phyloP scores from a whole-genome alignment of 2,329 filamentous ascomycete species.

The Colletotrichum acutatum region DNA sequence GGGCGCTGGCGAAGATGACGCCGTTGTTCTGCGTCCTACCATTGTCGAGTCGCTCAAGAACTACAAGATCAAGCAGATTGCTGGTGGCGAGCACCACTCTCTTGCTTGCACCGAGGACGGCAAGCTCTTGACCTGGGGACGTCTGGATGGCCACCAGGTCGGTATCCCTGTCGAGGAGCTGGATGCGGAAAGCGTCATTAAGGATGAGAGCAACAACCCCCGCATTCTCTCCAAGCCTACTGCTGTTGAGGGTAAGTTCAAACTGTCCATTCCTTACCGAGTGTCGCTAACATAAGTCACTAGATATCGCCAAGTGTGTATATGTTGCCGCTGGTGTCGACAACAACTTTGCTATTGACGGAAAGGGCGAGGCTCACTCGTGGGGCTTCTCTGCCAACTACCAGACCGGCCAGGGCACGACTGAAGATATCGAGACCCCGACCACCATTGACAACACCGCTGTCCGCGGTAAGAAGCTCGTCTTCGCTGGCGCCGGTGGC shows the following conservation, averaged over 20 bases:
- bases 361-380: conserved; percentile 77
- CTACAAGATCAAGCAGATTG: conserved; percentile 73
- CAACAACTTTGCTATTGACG: conserved; percentile 78
- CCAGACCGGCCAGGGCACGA: conserved; percentile 80
- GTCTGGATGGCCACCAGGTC: conserved; percentile 63
- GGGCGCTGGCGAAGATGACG: conserved; percentile 74
- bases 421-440: conserved; percentile 82
- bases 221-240: conserved; percentile 78
- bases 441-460: conserved; percentile 88
- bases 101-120: conserved; percentile 68
- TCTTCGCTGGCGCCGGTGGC: conserved; percentile 86
- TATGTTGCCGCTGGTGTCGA: conserved; percentile 76
- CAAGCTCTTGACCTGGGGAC: conserved; percentile 70
- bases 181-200: conserved; percentile 68
- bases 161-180: conserved; percentile 68
- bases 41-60: conserved; percentile 73
- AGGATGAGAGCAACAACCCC: conserved; percentile 72
- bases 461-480: conserved; percentile 77
- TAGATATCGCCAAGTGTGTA: conserved; percentile 64
- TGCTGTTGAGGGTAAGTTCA: conserved; percentile 62
- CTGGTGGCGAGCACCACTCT: conserved; percentile 79
- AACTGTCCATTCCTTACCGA: neutral
- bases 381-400: conserved; percentile 87
- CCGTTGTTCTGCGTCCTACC: conserved; percentile 77
- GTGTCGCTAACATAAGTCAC: conserved; percentile 13